These are phyloP conservation scores for Scheffersomyces cryptocercus DNA, from an alignment of 1,139 yeast species.

Conservation along the genomic window DNA sequence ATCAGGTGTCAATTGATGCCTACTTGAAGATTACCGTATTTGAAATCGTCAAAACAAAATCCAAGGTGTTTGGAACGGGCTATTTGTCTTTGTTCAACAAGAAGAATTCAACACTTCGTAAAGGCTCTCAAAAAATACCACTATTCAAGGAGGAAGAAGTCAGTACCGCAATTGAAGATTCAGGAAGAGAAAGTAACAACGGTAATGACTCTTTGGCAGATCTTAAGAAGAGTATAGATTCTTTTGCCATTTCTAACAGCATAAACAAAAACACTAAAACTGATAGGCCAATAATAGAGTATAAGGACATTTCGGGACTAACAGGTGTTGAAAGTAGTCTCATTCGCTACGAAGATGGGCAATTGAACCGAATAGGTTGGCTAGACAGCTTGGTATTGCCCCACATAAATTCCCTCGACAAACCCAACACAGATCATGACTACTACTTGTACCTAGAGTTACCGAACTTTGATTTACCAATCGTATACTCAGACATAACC, in stretches of 20 bases:
- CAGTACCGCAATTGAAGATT: background rate
- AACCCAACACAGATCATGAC: constrained; percentile 19
- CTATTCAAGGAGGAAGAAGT: constrained; percentile 12
- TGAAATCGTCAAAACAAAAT: constrained; percentile 60
- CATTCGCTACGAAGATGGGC: constrained; percentile 70
- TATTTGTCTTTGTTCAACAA: constrained; percentile 59
- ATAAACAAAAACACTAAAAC: background rate
- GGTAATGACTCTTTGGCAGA: too few relatives aligned
- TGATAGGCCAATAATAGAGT: constrained; percentile 13
- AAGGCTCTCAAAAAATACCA: constrained; percentile 41
- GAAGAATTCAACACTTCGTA: constrained; percentile 28
- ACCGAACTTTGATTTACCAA: constrained; percentile 76
- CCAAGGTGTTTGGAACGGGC: constrained; percentile 58
- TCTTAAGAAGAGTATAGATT: too few relatives aligned
- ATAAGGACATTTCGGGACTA: constrained; percentile 23
- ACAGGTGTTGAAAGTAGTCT: constrained; percentile 53
- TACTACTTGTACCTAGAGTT: constrained; percentile 67
- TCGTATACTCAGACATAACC: constrained; percentile 68
- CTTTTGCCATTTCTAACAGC: too few relatives aligned
- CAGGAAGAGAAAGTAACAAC: too few relatives aligned
- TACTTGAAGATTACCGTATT: constrained; percentile 62
- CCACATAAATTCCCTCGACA: constrained; percentile 32
- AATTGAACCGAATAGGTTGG: constrained; percentile 67
- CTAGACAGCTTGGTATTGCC: constrained; percentile 68
- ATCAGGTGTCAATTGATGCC: constrained; percentile 65